Percentiles rank a stretch among this genome's conserved stretches.
Evolutionary conservation across 495 filamentous ascomycete genomes (phyloP).

Genomic region (Aspergillus sclerotiicarbonarius): DNA sequence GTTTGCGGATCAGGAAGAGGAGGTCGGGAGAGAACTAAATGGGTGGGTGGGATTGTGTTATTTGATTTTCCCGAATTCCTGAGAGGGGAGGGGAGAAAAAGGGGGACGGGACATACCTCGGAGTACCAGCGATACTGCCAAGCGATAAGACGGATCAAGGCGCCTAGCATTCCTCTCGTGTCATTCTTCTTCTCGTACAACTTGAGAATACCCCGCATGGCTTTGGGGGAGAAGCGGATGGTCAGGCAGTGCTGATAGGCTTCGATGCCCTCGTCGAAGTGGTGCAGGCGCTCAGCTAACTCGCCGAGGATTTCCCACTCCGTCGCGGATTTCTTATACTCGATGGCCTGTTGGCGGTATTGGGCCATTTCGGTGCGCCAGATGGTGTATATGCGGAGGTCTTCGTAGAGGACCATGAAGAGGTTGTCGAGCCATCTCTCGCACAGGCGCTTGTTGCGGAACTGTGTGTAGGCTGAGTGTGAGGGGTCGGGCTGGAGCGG

Average conservation of each 20-base stretch:
- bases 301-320: slow-evolving; percentile 98
- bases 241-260: slow-evolving; percentile 82
- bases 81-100: background rate
- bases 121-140: slow-evolving; percentile 99
- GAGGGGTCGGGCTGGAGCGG: slow-evolving; percentile 43
- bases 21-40: slow-evolving; percentile 88
- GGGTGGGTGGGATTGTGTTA: slow-evolving; percentile 14
- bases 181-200: slow-evolving; percentile 71
- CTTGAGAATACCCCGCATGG: slow-evolving; percentile 78
- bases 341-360: slow-evolving; percentile 80
- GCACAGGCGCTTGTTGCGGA: slow-evolving; percentile 94
- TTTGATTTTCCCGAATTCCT: background rate
- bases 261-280: slow-evolving; percentile 83
- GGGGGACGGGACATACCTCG: slow-evolving; percentile 54
- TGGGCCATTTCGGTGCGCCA: slow-evolving; percentile 98
- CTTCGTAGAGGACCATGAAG: slow-evolving; percentile 99
- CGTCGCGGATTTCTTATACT: slow-evolving; percentile 92
- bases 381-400: slow-evolving; percentile 96
- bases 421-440: slow-evolving; percentile 98
- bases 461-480: slow-evolving; percentile 57
- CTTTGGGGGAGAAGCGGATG: slow-evolving; percentile 85
- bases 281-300: slow-evolving; percentile 87
- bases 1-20: slow-evolving; percentile 77
- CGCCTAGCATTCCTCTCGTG: slow-evolving; percentile 70
- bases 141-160: slow-evolving; percentile 82